Evolutionary conservation across 2,329 filamentous ascomycete genomes (phyloP), one percentile per base, ranked within the genome.

Genomic region (Alternaria brassicicola): DNA sequence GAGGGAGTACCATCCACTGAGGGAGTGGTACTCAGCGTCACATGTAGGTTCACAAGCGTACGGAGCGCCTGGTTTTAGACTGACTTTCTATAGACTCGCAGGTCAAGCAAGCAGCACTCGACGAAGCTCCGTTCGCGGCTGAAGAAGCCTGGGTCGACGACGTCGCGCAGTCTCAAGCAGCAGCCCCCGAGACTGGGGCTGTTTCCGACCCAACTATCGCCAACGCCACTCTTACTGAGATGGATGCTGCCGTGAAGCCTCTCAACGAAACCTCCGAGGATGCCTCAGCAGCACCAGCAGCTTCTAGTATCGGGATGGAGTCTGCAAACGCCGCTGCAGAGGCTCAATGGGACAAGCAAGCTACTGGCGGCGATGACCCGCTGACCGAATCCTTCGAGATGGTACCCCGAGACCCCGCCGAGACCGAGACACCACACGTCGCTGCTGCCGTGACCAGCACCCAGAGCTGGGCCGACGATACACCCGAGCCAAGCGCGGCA

Each of bases 391-490:
- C 83, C 52, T 95, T 91, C 86, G 89, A 96, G 59, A 87, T 92
- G 75, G 82, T 91, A 42, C 87, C 91, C 50, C 87, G 89, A 55
- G 86, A 93, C 71, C 85, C 88, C 45, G 80, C 86, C 50, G 92
- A 96, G 82, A 89, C 89, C 5, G 91, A 95, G 61, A 86, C 84
- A 35, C 87, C 86, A 35, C 75, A 86, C 39, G 79, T 83, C 45
- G 63, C 74, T 19, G 76, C 78, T 13, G 72, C 77, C 19, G 86
- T 86, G 25, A 87, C 85, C n/a, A 85, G 87, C 45, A 87, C 86
- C 6, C 87, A 89, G 72, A 92, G 88, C 69, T 96, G 91, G 91
- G 91, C 91, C 25, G 92, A 96, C 70, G 91, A 95, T 60, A 86
- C 90, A 21, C 68, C 70, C 12, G 74, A 76, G 33, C 70, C 69